These are phyloP conservation scores for Rhizoclosmatium globosum DNA, from an alignment of 192 early-diverging fungal species.

Conservation along the genomic window DNA sequence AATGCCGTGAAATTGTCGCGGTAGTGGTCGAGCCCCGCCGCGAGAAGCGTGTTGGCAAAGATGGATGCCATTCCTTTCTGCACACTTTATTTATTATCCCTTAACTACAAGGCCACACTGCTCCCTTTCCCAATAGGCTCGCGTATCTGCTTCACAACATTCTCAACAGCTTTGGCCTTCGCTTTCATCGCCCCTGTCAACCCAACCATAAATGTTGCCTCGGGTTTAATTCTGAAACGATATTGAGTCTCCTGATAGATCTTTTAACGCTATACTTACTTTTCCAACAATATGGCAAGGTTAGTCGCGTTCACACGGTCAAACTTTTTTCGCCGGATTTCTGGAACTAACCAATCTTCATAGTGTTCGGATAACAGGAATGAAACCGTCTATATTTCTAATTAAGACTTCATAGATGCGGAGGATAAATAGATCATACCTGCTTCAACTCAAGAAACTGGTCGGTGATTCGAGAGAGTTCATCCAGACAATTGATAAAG, in stretches of 20 bases:
- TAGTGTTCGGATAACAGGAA: conserved; percentile 74
- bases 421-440: conserved; percentile 46
- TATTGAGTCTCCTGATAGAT: background rate
- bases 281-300: conserved; percentile 78
- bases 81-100: background rate
- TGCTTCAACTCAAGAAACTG: conserved; percentile 78
- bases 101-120: background rate
- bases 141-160: conserved; percentile 37
- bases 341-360: conserved; percentile 78
- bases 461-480: conserved; percentile 61
- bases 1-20: conserved; percentile 62
- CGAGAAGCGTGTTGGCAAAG: conserved; percentile 56
- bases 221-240: conserved; percentile 41
- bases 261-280: conserved; percentile 61
- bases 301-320: conserved; percentile 68
- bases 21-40: conserved; percentile 69
- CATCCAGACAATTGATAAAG: conserved; percentile 72
- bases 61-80: conserved; percentile 2
- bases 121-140: background rate
- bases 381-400: conserved; percentile 62
- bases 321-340: conserved; percentile 71
- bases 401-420: background rate
- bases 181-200: conserved; percentile 54
- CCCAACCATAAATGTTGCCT: conserved; percentile 49
- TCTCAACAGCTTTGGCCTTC: conserved; percentile 52